Evolutionary conservation across 1,284 basidiomycete species (phyloP).

Genomic region (Thelephora terrestris): DNA sequence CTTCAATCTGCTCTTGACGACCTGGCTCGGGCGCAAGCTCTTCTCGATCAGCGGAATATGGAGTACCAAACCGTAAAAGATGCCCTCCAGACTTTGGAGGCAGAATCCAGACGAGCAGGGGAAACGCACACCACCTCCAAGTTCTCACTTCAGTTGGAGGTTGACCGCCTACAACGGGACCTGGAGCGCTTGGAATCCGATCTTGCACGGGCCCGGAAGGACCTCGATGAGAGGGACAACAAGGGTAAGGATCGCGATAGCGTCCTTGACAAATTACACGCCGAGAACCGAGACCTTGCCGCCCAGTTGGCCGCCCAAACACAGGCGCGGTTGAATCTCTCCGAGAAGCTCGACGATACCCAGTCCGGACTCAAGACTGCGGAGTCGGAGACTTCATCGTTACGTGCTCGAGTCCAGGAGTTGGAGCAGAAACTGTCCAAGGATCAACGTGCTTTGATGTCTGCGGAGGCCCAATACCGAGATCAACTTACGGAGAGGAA

Average conservation of each 20-base stretch:
- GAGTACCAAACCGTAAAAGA: conserved; percentile 71
- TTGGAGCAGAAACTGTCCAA: conserved; percentile 78
- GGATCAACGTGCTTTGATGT: conserved; percentile 68
- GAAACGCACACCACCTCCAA: conserved; percentile 76
- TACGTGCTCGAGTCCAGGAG: conserved; percentile 56
- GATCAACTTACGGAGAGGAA: conserved; percentile 91
- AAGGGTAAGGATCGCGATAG: conserved; percentile 59
- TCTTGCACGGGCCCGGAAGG: conserved; percentile 61
- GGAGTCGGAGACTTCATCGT: conserved; percentile 51
- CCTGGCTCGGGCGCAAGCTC: conserved; percentile 47
- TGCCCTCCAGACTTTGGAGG: conserved; percentile 56
- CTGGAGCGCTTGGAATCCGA: conserved; percentile 76
- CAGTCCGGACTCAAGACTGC: conserved; percentile 51
- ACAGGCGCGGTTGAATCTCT: conserved; percentile 72
- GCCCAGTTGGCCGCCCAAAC: conserved; percentile 72
- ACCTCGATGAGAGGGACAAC: conserved; percentile 60
- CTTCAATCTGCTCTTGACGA: conserved; percentile 52
- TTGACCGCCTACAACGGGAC: conserved; percentile 83
- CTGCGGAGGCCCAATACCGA: conserved; percentile 72
- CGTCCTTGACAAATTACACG: conserved; percentile 61
- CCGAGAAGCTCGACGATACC: conserved; percentile 76
- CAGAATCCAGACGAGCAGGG: conserved; percentile 64
- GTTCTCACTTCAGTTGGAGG: conserved; percentile 85
- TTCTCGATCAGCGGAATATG: conserved; percentile 55
- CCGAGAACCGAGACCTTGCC: conserved; percentile 71